Percentiles rank a stretch among this genome's conserved stretches.
These are phyloP conservation scores for Simplicillium sp. DNA, from an alignment of 2,329 filamentous ascomycete species.

Conservation along the genomic window DNA sequence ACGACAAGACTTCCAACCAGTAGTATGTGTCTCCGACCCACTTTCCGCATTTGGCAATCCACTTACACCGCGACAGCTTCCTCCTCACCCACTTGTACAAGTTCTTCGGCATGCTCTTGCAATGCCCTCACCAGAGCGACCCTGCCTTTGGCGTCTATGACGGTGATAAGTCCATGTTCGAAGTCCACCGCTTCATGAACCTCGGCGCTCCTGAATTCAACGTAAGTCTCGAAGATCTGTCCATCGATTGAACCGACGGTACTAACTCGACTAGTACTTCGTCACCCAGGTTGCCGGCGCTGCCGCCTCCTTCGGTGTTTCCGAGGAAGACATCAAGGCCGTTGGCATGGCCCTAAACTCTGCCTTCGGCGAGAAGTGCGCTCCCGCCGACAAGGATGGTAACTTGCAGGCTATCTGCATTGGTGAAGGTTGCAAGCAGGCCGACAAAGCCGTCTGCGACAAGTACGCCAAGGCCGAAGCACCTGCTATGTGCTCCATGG, in stretches of 20 bases:
- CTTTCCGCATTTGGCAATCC: not conserved
- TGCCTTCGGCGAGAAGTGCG: constrained; percentile 43
- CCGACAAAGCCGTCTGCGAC: constrained; percentile 33
- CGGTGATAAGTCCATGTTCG: constrained; percentile 36
- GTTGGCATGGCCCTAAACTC: constrained; percentile 38
- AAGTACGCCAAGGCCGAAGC: constrained; percentile 25
- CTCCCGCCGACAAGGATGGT: constrained; percentile 28
- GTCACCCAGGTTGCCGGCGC: constrained; percentile 47
- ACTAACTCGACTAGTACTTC: too few species aligned
- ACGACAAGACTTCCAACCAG: constrained; percentile 40
- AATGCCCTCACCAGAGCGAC: constrained; percentile 41
- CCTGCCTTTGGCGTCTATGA: constrained; percentile 38
- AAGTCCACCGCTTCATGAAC: constrained; percentile 52
- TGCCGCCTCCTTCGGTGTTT: constrained; percentile 46
- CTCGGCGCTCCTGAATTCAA: constrained; percentile 39
- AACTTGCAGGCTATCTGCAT: constrained; percentile 49
- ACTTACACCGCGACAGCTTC: constrained; percentile 25
- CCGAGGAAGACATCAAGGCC: constrained; percentile 39
- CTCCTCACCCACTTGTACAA: constrained; percentile 53
- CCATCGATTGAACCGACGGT: too few species aligned
- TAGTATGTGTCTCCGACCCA: constrained; percentile 31
- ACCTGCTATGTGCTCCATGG: constrained; percentile 7
- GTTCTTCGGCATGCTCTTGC: constrained; percentile 50
- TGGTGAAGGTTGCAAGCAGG: constrained; percentile 34
- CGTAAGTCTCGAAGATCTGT: too few species aligned